Base-by-base conservation (phyloP, 768 basidiomycete genomes). In the Coprinopsis sp. region DNA sequence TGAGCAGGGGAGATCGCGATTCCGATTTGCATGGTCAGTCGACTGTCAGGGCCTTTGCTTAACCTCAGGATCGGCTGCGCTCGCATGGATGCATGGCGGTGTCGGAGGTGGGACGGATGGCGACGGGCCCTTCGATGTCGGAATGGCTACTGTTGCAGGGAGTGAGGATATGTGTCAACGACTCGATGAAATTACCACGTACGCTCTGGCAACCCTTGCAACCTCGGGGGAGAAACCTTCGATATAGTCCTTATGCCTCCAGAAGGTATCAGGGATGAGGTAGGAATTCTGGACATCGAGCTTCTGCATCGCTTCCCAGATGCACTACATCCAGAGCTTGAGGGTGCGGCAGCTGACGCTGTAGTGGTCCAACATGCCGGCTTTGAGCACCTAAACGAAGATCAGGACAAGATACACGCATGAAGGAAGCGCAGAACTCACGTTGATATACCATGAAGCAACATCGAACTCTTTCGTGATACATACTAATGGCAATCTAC, bases 141-240 rank as follows among this genome's bases (percentile, higher is more conserved):
- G 91, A 91, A 52, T 78, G 79, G 37, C 96, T 95, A 44, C 91
- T 93, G 59, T 23, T 46, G 36, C 6, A 18, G 18, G 23, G 44
- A 46, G 30, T 52, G 28, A 47, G 19, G 30, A 18, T 22, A 45
- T 5, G 14, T 24, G 23, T 13, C 5, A 22, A 3, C 21, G 21
- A n/a, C 16, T 36, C n/a, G 14, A 31, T 37, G 1, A 16, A n/a
- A 21, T 25, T 14, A 38, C 13, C 39, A 76, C 90, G 61, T 59
- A 92, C 89, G 95, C 95, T 67, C 80, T 77, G 21, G 96, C 98
- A 47, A 99, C 96, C 96, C 96, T 98, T n/a, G 96, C 96, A 27
- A 99, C 96, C 67, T 99, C 96, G 3, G 96, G 94, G 47, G 95
- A 95, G 71, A 99, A 99, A 2, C 96, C 96, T 64, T 98, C 96